phyloP scores from a whole-genome alignment of 169 alveolate species.

The Plasmodium cynomolgi region DNA sequence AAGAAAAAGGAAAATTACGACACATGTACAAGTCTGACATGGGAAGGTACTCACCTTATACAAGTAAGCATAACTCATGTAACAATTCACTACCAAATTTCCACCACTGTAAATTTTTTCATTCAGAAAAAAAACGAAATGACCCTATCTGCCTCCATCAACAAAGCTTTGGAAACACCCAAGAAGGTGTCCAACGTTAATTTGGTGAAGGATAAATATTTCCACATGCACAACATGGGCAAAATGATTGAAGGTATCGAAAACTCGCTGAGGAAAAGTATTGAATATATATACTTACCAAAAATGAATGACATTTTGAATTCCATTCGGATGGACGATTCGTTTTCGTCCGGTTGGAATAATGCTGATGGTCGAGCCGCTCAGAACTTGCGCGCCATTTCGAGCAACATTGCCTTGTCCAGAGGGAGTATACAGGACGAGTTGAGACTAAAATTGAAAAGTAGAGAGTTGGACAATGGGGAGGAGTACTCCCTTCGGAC shows the following conservation, averaged over 20 bases:
- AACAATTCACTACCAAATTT: conserved; percentile 38
- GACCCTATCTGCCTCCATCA: conserved; percentile 48
- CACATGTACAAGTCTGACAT: neutral
- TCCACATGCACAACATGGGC: conserved; percentile 63
- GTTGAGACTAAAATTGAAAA: conserved; percentile 12
- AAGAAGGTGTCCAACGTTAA: conserved; percentile 31
- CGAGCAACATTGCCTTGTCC: neutral
- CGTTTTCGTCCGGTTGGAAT: neutral
- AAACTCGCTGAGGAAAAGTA: conserved; percentile 53
- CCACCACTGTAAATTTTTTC: conserved; percentile 41
- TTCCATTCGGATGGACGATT: conserved; percentile 28
- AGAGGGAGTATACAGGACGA: conserved; percentile 40
- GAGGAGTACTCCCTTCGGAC: conserved; percentile 25
- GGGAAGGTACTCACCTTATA: conserved; percentile 72
- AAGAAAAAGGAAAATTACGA: conserved; percentile 39
- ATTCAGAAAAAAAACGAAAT: conserved; percentile 20
- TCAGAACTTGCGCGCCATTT: conserved; percentile 1
- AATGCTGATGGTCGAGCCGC: neutral
- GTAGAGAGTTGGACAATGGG: neutral
- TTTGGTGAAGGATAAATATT: conserved; percentile 51
- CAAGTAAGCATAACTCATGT: conserved; percentile 48
- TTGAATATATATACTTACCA: conserved; percentile 45
- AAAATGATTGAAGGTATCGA: conserved; percentile 63
- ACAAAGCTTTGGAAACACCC: conserved; percentile 66
- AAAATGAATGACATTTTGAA: conserved; percentile 47